These are phyloP conservation scores for Phytophthora hibernalis DNA, from an alignment of 352 stramenopile species.

Conservation along the genomic window DNA sequence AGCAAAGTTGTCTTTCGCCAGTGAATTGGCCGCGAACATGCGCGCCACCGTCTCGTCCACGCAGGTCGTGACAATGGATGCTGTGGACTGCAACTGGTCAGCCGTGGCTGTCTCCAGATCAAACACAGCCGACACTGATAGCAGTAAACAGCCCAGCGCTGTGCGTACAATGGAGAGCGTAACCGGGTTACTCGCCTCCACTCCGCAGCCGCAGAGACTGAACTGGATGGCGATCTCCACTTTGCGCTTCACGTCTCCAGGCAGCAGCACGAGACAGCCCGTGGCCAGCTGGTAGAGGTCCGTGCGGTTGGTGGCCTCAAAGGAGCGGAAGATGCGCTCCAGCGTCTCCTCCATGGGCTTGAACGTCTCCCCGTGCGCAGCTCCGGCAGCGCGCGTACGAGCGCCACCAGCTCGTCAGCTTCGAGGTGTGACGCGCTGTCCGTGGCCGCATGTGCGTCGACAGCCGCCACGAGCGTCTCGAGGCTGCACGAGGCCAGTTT, in stretches of 20 bases:
- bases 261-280: conserved; percentile 59
- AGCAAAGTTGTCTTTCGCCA: conserved; percentile 42
- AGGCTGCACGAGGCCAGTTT: conserved; percentile 61
- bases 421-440: conserved; percentile 36
- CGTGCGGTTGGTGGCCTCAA: conserved; percentile 59
- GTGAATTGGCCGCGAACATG: conserved; percentile 54
- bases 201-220: conserved; percentile 51
- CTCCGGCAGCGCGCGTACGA: conserved; percentile 63
- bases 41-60: conserved; percentile 57
- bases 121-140: conserved; percentile 69
- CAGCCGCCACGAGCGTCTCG: conserved; percentile 40
- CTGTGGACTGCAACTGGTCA: conserved; percentile 61
- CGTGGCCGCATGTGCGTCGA: conserved; percentile 40
- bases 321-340: conserved; percentile 70
- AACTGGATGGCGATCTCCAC: conserved; percentile 65
- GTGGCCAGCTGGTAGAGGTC: conserved; percentile 74
- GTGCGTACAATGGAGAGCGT: conserved; percentile 48
- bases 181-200: conserved; percentile 35
- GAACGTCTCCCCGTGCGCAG: conserved; percentile 66
- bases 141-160: conserved; percentile 59
- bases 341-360: conserved; percentile 71
- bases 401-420: conserved; percentile 65
- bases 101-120: conserved; percentile 60
- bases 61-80: conserved; percentile 65
- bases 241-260: conserved; percentile 62